A percentile compares a stretch with the other conserved stretches of the same genome.
Conservation (phyloP, 208 protist species). For the Crithidia brevicula region DNA sequence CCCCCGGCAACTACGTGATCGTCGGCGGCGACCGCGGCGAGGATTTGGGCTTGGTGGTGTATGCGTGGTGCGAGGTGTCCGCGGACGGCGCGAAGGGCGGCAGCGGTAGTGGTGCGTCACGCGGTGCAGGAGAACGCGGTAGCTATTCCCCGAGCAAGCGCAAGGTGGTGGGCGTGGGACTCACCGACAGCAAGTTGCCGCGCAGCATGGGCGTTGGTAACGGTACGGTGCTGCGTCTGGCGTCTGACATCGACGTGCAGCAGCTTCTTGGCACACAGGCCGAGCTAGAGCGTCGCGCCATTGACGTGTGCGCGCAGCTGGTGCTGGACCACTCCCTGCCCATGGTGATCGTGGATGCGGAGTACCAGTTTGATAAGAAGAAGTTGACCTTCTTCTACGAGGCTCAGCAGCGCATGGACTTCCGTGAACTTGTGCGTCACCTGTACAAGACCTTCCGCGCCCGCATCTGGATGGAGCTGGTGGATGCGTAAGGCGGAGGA, state of each 20-base stretch:
- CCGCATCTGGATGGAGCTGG: slow-evolving; percentile 91
- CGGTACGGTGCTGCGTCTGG: slow-evolving; percentile 78
- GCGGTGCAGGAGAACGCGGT: not conserved
- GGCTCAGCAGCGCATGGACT: slow-evolving; percentile 88
- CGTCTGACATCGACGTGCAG: slow-evolving; percentile 60
- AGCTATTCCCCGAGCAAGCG: slow-evolving; percentile 1
- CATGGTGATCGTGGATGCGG: slow-evolving; percentile 91
- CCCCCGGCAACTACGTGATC: slow-evolving; percentile 83
- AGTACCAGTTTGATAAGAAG: slow-evolving; percentile 93
- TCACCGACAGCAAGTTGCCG: slow-evolving; percentile 61
- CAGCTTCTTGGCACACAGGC: slow-evolving; percentile 77
- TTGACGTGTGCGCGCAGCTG: slow-evolving; percentile 79
- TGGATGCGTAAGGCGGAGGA: slow-evolving; percentile 44
- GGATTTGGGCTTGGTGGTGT: slow-evolving; percentile 87
- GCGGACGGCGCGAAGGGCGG: slow-evolving; percentile 5
- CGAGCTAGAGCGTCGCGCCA: slow-evolving; percentile 80
- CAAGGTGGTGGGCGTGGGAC: slow-evolving; percentile 54
- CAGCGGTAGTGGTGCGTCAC: slow-evolving; percentile 5
- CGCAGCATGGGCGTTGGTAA: slow-evolving; percentile 76
- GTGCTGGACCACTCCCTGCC: slow-evolving; percentile 84
- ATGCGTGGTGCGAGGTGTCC: slow-evolving; percentile 75
- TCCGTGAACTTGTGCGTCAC: slow-evolving; percentile 86
- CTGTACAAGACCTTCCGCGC: slow-evolving; percentile 90
- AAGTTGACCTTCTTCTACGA: slow-evolving; percentile 94
- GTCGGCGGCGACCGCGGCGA: slow-evolving; percentile 89